Evolutionary conservation across 768 basidiomycete species (phyloP), one percentile per base, ranked within the genome.

Genomic region (Austroboletus eburneus): DNA sequence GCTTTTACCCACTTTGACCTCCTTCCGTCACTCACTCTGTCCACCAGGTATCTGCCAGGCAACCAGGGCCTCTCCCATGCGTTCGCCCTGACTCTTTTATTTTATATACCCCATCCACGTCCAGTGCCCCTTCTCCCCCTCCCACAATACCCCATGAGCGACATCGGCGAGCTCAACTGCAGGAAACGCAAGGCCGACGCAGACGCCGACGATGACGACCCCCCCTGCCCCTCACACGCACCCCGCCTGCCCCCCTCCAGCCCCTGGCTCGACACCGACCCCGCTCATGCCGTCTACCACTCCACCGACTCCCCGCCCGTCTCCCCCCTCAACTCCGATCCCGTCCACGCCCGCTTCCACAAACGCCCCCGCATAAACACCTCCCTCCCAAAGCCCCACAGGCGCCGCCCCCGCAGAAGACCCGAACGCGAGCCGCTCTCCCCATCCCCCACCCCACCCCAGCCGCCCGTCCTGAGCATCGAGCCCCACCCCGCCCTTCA

Each of bases 141-240:
- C 48, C 52, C 56, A n/a, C 57, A 29, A 7, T 29, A 7, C 8
- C 58, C 50, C 50, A 85, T 85, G 81, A 80, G 83, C 70, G 74
- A 81, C 72, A 72, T 80, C 53, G 73, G 77, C 56, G 57, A 74
- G 68, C 42, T 63, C 44, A 66, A 75, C 74, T 72, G 73, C 61
- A 75, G 80, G 61, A 87, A 87, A 67, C 80, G 85, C 55, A 87
- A 88, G 68, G 76, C 81, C 23, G 80, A 85, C 47, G 73, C 73
- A 23, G 80, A 85, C 47, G 73, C 73, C 37, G 65, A 66, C 39
- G 80, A 85, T 46, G 73, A 75, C 38, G 66, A 67, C 36, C n/a
- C 55, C 56, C 37, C 54, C 66, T 43, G 55, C 56, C 48, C 64
- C 63, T 13, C 58, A 56, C 55, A 64, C 39, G 69, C 73, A 1